Base-by-base conservation (phyloP, 2,329 filamentous ascomycete species). In the Colletotrichum siamense region DNA sequence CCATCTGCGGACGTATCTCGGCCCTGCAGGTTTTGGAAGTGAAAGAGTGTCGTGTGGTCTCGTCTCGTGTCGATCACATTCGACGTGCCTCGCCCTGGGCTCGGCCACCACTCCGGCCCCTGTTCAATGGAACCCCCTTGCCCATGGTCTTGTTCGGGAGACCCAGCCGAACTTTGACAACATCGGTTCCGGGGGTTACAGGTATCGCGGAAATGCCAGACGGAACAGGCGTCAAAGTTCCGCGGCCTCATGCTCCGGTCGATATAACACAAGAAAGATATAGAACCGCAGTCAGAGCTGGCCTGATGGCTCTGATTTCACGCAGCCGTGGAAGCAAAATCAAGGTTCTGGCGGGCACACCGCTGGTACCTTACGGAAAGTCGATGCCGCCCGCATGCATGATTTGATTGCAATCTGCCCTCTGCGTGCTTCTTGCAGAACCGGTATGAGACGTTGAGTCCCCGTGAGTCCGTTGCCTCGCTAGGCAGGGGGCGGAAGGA, bases 401-500 rank as follows among this genome's bases (percentile, higher is more conserved):
- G 15, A 44, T 64, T 70, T 26, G 57, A 55, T 71, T 71, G 57
- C 57, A 55, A 64, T 71, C 28, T 75, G 69, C 61, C 18, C 22
- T 18, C 36, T 49, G 26, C 9, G 57, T 44, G n/a, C 26, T 64
- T 39, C 70, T 63, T 44, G 62, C 69, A 73, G 69, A 73, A 61
- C 63, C 52, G 44, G 63, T 36, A 63, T 57, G 59, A 68, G 63
- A 73, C 63, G 57, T 69, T 52, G 62, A 32, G 30, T 64, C 22
- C 22, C 63, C 71, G 57, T 34, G 36, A 57, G 39, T 18, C 71
- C 36, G 39, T 55, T 49, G 61, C 32, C 18, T 36, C 5, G 32
- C 73, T 59, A 67, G n/a, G 57, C 73, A 68, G 65, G 73, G 73
- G 34, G 63, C 69, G 57, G 73, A 76, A 76, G 63, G 69, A 59